Evolutionary conservation across 495 filamentous ascomycete species (phyloP).

Genomic region (Geoglossum glabrum): DNA sequence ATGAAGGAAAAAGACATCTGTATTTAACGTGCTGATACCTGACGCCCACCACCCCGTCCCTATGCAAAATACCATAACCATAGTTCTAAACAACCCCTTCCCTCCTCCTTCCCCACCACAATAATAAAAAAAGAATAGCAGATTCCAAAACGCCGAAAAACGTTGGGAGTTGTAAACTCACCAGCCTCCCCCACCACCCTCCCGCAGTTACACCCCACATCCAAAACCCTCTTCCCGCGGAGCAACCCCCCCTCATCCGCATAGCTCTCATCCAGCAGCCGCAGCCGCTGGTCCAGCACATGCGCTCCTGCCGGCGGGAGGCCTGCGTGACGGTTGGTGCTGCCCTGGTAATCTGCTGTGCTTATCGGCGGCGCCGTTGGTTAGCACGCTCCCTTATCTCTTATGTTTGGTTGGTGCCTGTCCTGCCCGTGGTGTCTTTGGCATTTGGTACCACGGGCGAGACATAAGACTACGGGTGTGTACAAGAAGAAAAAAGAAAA

Average conservation of each 20-base stretch:
- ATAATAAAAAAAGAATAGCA: background rate
- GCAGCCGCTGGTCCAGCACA: slow-evolving; percentile 19
- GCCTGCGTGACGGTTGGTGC: background rate
- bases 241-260: slow-evolving; percentile 13
- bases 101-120: too few relatives aligned
- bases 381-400: background rate
- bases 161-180: slow-evolving; percentile 4
- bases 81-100: too few relatives aligned
- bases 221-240: slow-evolving; percentile 15
- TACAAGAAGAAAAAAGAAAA: background rate
- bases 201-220: slow-evolving; percentile 22
- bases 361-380: background rate
- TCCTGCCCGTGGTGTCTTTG: too few relatives aligned
- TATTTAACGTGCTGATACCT: too few relatives aligned
- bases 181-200: slow-evolving; percentile 18
- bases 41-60: too few relatives aligned
- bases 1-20: too few relatives aligned
- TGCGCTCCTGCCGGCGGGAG: slow-evolving; percentile 13
- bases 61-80: too few relatives aligned
- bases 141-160: background rate
- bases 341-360: slow-evolving; percentile 4
- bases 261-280: slow-evolving; percentile 10
- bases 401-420: background rate
- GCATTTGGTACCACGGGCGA: too few relatives aligned
- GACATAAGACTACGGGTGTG: too few relatives aligned